phyloP scores from a whole-genome alignment of 1,139 yeast genomes.

The Blastobotrys indianensis region DNA sequence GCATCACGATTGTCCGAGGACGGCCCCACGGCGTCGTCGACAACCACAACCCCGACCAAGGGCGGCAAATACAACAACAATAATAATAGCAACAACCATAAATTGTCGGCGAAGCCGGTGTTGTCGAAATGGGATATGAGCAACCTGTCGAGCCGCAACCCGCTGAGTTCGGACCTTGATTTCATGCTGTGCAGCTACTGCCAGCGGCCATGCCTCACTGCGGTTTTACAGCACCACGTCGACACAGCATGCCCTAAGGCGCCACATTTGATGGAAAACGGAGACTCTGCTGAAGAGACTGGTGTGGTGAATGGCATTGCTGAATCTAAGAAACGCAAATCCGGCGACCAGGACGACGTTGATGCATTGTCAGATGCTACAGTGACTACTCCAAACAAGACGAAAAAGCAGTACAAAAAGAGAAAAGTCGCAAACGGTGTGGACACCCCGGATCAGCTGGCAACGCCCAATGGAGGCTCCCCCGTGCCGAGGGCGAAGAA shows the following conservation, averaged over 20 bases:
- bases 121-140: slow-evolving; percentile 25
- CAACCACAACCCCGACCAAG: background rate
- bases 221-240: slow-evolving; percentile 24
- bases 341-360: slow-evolving; percentile 1
- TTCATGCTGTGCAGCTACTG: slow-evolving; percentile 31
- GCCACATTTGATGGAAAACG: background rate
- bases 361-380: background rate
- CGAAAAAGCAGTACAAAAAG: slow-evolving; percentile 9
- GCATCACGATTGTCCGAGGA: slow-evolving; percentile 2
- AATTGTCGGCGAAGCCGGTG: slow-evolving; percentile 16
- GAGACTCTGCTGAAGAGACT: background rate
- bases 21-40: background rate
- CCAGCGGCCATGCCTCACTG: slow-evolving; percentile 28
- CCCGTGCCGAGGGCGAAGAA: slow-evolving; percentile 2
- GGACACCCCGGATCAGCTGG: background rate
- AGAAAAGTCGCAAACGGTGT: background rate
- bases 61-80: background rate
- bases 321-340: slow-evolving; percentile 11
- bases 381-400: slow-evolving; percentile 9
- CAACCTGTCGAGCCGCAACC: slow-evolving; percentile 25
- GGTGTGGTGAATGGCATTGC: background rate
- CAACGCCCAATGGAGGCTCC: slow-evolving; percentile 2
- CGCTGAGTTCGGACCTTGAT: slow-evolving; percentile 27
- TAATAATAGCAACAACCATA: background rate
- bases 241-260: slow-evolving; percentile 13